These are phyloP conservation scores for Phtheirospermum japonicum DNA, from an alignment of 257 asterid genomes.

Conservation along the genomic window DNA sequence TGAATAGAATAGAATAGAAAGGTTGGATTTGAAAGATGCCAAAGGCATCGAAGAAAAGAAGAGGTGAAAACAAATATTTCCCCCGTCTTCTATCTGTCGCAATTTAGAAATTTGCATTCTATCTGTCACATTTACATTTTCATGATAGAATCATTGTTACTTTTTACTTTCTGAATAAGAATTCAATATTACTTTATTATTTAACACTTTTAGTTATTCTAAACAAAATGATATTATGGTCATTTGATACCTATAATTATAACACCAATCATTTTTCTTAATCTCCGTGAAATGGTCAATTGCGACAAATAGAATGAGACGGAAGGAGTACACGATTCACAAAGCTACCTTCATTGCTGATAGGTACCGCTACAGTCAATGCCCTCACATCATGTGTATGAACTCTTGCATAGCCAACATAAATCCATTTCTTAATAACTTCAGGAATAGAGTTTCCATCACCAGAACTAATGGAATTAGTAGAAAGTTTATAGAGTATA, in stretches of 20 bases:
- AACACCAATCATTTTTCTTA: no score
- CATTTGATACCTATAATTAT: no score
- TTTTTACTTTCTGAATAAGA: no score
- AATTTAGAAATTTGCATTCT: no score
- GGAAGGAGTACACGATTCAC: background rate
- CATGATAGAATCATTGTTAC: no score
- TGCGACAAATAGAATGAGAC: no score
- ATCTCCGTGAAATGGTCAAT: no score
- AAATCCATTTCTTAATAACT: slow-evolving; percentile 67
- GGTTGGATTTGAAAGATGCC: background rate
- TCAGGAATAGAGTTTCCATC: slow-evolving; percentile 35
- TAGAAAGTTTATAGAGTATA: slow-evolving; percentile 71
- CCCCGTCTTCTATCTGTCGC: no score
- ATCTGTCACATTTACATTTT: no score
- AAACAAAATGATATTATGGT: no score
- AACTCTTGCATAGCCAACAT: slow-evolving; percentile 69
- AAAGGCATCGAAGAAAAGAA: background rate
- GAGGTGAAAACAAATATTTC: background rate
- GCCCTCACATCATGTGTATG: slow-evolving; percentile 97
- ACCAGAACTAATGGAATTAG: slow-evolving; percentile 42
- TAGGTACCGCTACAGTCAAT: slow-evolving; percentile 82
- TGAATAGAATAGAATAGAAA: slow-evolving; percentile 13
- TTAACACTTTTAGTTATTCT: no score
- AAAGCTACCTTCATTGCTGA: slow-evolving; percentile 67
- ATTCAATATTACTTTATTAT: no score